Base-by-base conservation (phyloP, 1,139 yeast species). In the Pichia sp. region DNA sequence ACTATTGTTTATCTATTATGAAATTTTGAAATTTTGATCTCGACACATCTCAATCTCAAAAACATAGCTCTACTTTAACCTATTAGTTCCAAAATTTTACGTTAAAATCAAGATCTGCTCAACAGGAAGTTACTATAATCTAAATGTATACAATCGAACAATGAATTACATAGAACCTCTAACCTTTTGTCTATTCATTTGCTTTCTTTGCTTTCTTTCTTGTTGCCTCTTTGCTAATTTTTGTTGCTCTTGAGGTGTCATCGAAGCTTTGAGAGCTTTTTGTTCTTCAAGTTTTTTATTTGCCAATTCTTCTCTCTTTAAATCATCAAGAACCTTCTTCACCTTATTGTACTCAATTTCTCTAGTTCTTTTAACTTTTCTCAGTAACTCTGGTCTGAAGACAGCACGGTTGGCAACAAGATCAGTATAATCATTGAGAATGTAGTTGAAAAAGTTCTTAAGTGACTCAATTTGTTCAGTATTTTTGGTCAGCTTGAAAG, bases 221-320 rank as follows among this genome's bases (percentile, higher is more conserved):
- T 68, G 69, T 65, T 74, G 77, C 67, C 80, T 85, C 66, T 77
- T 82, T 54, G 84, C 93, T 42, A 74, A 63, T 64, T 81, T 85
- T 53, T 79, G 78, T 61, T 78, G 84, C 56, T 80, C 85, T 59
- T 81, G 88, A 48, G 84, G 76, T 36, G 79, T 70, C 58, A 81
- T 62, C 48, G 69, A 68, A 54, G 78, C 77, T 50, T 71, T 69
- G 55, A 77, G 72, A 57, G 74, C 72, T 60, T 79, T 76, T 63
- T 77, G 77, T 62, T 78, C 76, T 64, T 80, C 82, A 31, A 84
- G 75, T 62, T 76, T 79, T 62, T 77, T 78, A 47, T 71, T 75
- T 43, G 79, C 84, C 40, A 79, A 61, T 53, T 79, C 81, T 62
- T 84, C 94, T 47, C 77, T 79, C 59, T 73, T 74, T 45, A 66